Conservation (phyloP, 208 protist genomes). For the Trichomonas tenax region DNA sequence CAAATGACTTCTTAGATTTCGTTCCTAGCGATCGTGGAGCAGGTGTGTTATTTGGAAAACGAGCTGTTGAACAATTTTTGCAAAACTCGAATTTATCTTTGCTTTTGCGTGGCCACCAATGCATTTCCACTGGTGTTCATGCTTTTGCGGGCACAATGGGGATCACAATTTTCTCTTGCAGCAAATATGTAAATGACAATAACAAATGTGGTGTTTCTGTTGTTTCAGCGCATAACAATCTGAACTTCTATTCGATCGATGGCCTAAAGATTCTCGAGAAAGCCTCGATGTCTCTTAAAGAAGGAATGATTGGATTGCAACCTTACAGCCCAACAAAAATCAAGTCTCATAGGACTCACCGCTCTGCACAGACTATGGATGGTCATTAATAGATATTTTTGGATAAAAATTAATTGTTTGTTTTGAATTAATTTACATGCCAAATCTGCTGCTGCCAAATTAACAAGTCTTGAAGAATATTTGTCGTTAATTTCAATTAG, state of each 20-base stretch:
- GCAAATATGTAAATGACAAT: neutral
- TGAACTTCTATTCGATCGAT: neutral
- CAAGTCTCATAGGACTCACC: neutral
- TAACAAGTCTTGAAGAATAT: too few species aligned
- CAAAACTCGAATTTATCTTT: neutral
- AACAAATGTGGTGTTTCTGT: neutral
- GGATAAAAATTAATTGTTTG: too few species aligned
- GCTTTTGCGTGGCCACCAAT: neutral
- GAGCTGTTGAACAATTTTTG: neutral
- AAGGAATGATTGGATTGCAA: neutral
- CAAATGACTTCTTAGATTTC: neutral
- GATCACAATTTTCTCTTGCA: neutral
- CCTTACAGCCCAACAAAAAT: neutral
- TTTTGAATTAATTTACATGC: too few species aligned
- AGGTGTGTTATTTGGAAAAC: neutral
- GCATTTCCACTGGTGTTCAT: neutral
- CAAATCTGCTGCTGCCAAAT: too few species aligned
- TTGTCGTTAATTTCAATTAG: too few species aligned
- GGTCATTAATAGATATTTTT: too few species aligned
- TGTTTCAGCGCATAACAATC: neutral
- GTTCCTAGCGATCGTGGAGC: neutral
- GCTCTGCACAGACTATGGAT: neutral
- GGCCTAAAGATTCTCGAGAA: neutral
- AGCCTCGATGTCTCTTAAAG: neutral
- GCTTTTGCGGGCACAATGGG: neutral